Evolutionary conservation across 305 asterid species (phyloP), one percentile per base, ranked within the genome.

Genomic region (Withania somnifera): DNA sequence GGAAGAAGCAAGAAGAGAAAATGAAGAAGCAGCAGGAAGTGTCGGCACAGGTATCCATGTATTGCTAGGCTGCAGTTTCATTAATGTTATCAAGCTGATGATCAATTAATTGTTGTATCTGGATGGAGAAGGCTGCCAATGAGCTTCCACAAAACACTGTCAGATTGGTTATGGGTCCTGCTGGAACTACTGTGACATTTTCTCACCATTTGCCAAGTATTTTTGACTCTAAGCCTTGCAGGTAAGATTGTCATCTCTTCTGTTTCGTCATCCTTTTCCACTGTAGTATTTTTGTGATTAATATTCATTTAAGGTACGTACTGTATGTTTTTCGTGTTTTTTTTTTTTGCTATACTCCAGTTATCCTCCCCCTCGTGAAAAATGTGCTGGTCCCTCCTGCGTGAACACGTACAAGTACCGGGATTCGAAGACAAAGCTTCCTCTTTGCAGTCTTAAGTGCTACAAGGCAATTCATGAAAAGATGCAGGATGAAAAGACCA

Each of bases 401-500:
- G 83, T 80, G 82, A 94, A 95, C 85, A 83, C 93, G 17, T 95
- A 90, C 90, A 95, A 87, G 86, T 95, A 95, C 82, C 93, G 98
- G 1, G 98, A 93, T 86, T 92, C 97, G 13, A 94, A 91, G 90
- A 86, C 93, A 19, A 94, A 88, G 88, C 94, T 94, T 84, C 99
- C 98, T 71, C 98, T 95, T 22, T 95, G 99, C 92, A 95, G 98
- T 81, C 94, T 95, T 76, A 89, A 86, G 64, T 95, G 98, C 91
- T 95, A 94, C 92, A 95, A 93, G 88, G 98, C 97, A 13, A 87
- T 92, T 79, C 88, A 88, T 52, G 90, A 83, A 24, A 82, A 88
- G 85, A 78, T 85, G 86, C 86, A 83, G 13, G 83, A 82, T 15
- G 86, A 86, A 80, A 79, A 84, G 34, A 1, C 36, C 57, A 42